Base-by-base conservation (phyloP, 1,284 basidiomycete genomes). In the Vanrija humicola region DNA sequence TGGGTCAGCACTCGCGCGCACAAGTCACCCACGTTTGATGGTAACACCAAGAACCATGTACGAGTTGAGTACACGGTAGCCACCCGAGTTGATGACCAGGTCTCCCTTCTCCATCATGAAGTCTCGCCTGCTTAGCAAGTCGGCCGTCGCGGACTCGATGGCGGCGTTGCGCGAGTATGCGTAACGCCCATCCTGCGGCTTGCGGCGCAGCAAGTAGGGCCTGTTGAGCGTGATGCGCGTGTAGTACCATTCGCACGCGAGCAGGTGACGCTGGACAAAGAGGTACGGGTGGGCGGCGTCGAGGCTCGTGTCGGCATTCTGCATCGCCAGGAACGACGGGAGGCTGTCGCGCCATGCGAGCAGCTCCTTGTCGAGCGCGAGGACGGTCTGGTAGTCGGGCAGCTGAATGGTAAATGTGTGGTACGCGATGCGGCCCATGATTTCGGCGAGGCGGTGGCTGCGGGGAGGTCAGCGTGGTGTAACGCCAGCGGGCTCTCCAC, bases 401-500 rank as follows among this genome's bases (percentile, higher is more conserved):
- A 77, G 58, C 42, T 74, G 68, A 43, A 79, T 76, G 7, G 77
- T 73, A 62, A 80, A 80, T 15, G 76, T 78, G 53, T 77, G 76
- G 54, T 77, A 75, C 2, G 75, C 73, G 50, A 78, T 78, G 39
- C 72, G 62, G 29, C 77, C 77, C 76, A 77, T 77, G 52, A 78
- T 77, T 53, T 76, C 70, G 1, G 74, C 76, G 1, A 77, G 59
- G 29, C 70, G 67, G 59, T 78, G 77, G 38, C 75, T 73, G 59
- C 5, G 43, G 25, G 5, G 21, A 5, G 19, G 50, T 59, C 39
- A 55, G 50, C 38, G 5, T 38, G 16, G 21, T 26, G n/a, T 1
- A 46, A 19, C 8, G 14, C 16, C 28, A 43, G 15, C 14, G 7
- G 10, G 5, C 21, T 23, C 21, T 23, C 28, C 14, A 19, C 34